phyloP scores from a whole-genome alignment of 306 rosid species.

The Acmispon strigosus region DNA sequence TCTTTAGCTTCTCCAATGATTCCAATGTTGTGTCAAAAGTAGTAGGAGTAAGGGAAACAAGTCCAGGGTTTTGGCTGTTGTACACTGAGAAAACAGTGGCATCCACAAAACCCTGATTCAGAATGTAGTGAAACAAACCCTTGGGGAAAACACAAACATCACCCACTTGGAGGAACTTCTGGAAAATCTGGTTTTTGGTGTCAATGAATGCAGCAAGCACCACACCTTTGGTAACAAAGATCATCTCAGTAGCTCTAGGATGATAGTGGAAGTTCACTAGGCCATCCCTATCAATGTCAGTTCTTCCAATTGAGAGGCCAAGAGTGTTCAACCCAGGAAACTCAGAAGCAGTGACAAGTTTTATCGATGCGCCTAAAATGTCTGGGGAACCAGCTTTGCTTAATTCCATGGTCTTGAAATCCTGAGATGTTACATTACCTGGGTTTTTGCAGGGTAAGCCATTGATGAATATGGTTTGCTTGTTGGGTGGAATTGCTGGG shows the following conservation, averaged over 20 bases:
- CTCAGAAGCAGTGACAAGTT: slow-evolving; percentile 48
- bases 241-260: slow-evolving; percentile 77
- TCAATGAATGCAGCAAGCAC: slow-evolving; percentile 62
- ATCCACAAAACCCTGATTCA: slow-evolving; percentile 39
- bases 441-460: slow-evolving; percentile 76
- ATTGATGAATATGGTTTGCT: slow-evolving; percentile 58
- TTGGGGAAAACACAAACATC: slow-evolving; percentile 75
- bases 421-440: slow-evolving; percentile 35
- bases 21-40: slow-evolving; percentile 30
- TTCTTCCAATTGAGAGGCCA: slow-evolving; percentile 70
- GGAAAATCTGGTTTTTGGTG: slow-evolving; percentile 48
- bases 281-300: slow-evolving; percentile 46
- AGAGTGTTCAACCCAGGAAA: slow-evolving; percentile 69
- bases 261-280: slow-evolving; percentile 47
- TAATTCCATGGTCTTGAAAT: slow-evolving; percentile 51
- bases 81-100: slow-evolving; percentile 55
- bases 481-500: slow-evolving; percentile 39
- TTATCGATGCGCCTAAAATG: slow-evolving; percentile 37
- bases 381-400: slow-evolving; percentile 26
- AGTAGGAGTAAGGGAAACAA: slow-evolving; percentile 22
- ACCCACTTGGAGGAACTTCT: slow-evolving; percentile 36
- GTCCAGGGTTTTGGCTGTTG: slow-evolving; percentile 75
- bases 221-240: slow-evolving; percentile 54
- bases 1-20: slow-evolving; percentile 26
- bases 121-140: slow-evolving; percentile 60